Evolutionary conservation across 371 early-diverging fungal genomes (phyloP), one percentile per base, ranked within the genome.

Genomic region (Mortierella sp.): DNA sequence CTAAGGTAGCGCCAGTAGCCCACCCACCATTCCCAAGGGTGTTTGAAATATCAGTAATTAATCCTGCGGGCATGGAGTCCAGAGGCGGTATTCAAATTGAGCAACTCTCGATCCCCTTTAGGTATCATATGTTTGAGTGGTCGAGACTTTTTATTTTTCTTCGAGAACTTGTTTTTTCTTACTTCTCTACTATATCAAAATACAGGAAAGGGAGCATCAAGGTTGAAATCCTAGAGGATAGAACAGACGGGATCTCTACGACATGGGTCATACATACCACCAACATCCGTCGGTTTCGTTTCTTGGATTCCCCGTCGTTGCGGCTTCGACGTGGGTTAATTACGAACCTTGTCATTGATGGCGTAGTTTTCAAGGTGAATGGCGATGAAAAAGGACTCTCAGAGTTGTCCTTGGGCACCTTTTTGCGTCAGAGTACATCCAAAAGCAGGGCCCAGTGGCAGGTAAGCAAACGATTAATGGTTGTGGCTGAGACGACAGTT

Each of bases 31-130:
- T 90, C 21, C 87, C 89, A 11, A 71, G 73, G 10, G 70, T 79
- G 1, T 94, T 93, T 78, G 87, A 84, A n/a, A 65, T 94, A 36
- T 87, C 86, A 0, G 79, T 89, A 0, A 70, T 91, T 33, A 94
- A 93, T 67, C 94, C 94, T 8, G 91, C 90, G 8, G 83, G 86
- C 33, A 87, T 86, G 72, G 93, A 92, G 19, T 84, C 88, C 28
- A 88, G 87, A 41, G 86, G 86, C 16, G 92, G 92, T 0, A 87
- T 94, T 53, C 77, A 82, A 11, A 85, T 94, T 58, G 87, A 93
- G 55, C 93, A 94, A 63, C 76, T 93, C 43, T 74, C 65, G 38
- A 86, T 89, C 33, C 92, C 94, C 0, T 92, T 83, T 77, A 80
- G 91, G 90, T 89, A 83, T 32, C 5, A 59, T 22, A 1, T 28